Evolutionary conservation across 129 eudicot genomes (phyloP).

Genomic region (Chrysanthemum makinoi): DNA sequence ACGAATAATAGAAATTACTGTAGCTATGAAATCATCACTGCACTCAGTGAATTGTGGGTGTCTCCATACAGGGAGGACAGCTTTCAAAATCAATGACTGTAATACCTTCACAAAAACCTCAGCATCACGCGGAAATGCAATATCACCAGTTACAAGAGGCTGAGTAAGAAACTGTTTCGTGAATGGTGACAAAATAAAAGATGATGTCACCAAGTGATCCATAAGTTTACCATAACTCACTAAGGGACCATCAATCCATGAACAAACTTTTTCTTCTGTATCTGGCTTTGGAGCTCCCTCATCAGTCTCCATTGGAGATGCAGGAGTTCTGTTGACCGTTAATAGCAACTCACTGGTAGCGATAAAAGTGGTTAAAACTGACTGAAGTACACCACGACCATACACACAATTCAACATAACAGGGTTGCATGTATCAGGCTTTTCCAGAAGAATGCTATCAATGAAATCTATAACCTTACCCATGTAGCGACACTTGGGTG

Average conservation of each 20-base stretch:
- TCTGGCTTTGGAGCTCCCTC: slow-evolving; percentile 55
- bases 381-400: slow-evolving; percentile 79
- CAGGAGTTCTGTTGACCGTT: slow-evolving; percentile 71
- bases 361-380: slow-evolving; percentile 84
- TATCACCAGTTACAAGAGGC: slow-evolving; percentile 65
- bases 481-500: slow-evolving; percentile 84
- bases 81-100: slow-evolving; percentile 82
- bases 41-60: slow-evolving; percentile 80
- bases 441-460: slow-evolving; percentile 76
- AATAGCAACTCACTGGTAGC: slow-evolving; percentile 93
- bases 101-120: slow-evolving; percentile 86
- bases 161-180: slow-evolving; percentile 89
- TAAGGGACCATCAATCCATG: slow-evolving; percentile 82
- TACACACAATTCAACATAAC: slow-evolving; percentile 76
- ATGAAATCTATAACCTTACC: slow-evolving; percentile 88
- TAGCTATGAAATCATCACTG: slow-evolving; percentile 67
- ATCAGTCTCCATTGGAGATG: slow-evolving; percentile 98
- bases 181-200: slow-evolving; percentile 74
- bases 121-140: slow-evolving; percentile 76
- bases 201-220: slow-evolving; percentile 94
- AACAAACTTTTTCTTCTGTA: slow-evolving; percentile 53
- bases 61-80: slow-evolving; percentile 85
- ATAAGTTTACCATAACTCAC: slow-evolving; percentile 83
- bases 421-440: slow-evolving; percentile 83
- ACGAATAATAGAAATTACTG: slow-evolving; percentile 64